Evolutionary conservation across 2,329 filamentous ascomycete species (phyloP).

Genomic region (Hyphodiscus sp.): DNA sequence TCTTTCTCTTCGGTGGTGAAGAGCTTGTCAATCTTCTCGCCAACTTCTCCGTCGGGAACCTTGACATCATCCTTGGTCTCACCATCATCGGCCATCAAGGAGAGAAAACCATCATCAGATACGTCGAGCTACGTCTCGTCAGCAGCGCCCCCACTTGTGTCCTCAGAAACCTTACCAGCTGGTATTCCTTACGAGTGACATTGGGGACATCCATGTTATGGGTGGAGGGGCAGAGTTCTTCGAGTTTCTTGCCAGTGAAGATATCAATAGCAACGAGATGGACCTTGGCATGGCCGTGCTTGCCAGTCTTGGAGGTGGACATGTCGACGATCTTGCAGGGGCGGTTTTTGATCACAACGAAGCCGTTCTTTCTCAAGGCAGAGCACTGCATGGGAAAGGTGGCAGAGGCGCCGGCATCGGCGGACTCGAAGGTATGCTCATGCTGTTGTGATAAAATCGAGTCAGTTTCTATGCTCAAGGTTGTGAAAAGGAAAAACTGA

Average conservation of each 20-base stretch:
- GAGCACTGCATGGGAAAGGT: constrained; percentile 99
- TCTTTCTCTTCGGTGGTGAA: constrained; percentile 85
- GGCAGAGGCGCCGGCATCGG: constrained; percentile 89
- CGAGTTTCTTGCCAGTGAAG: constrained; percentile 99
- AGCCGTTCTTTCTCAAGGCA: constrained; percentile 98
- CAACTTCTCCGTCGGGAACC: constrained; percentile 82
- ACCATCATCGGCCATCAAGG: constrained; percentile 83
- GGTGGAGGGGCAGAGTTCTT: constrained; percentile 98
- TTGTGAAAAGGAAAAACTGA: background rate
- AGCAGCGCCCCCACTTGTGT: background rate
- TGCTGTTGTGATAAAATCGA: constrained; percentile 20
- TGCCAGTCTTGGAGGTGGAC: constrained; percentile 99
- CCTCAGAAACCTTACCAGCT: constrained; percentile 62
- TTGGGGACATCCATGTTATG: constrained; percentile 97
- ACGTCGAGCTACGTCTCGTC: constrained; percentile 66
- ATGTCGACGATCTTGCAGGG: constrained; percentile 99
- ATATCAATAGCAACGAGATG: constrained; percentile 97
- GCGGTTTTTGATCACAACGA: constrained; percentile 96
- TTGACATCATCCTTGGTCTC: constrained; percentile 92
- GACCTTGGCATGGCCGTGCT: constrained; percentile 99
- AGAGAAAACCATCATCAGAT: constrained; percentile 89
- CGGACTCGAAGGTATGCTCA: constrained; percentile 73
- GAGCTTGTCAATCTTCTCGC: constrained; percentile 76
- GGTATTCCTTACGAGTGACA: constrained; percentile 84
- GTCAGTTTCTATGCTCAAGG: background rate